Percentiles rank a stretch among this genome's conserved stretches.
phyloP scores from a whole-genome alignment of 805 yeast species.

The Barnettozyma vustinii region DNA sequence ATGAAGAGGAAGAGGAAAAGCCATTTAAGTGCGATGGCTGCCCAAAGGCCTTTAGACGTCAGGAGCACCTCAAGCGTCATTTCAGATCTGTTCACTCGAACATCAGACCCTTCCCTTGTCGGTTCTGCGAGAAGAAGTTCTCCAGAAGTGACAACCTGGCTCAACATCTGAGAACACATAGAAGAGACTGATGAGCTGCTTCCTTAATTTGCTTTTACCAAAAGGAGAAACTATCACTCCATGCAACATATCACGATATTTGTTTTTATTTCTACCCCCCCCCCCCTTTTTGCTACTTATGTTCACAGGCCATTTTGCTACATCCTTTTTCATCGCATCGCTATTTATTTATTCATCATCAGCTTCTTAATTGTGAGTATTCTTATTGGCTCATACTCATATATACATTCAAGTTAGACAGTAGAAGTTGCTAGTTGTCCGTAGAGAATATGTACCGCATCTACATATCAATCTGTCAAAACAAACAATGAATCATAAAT shows the following conservation, averaged over 20 bases:
- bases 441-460: not conserved
- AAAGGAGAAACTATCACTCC: not conserved
- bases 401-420: not conserved
- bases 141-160: slow-evolving; percentile 62
- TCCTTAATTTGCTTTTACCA: not conserved
- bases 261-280: not conserved
- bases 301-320: not conserved
- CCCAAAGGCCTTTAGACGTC: slow-evolving; percentile 60
- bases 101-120: slow-evolving; percentile 63
- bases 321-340: not conserved
- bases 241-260: not conserved
- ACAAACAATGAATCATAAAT: too few relatives aligned
- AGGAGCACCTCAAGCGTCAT: slow-evolving; percentile 73
- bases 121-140: slow-evolving; percentile 56
- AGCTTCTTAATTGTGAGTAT: not conserved
- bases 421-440: too few relatives aligned
- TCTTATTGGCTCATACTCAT: not conserved
- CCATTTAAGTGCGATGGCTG: slow-evolving; percentile 61
- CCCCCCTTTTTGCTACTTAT: not conserved
- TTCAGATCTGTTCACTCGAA: slow-evolving; percentile 66
- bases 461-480: not conserved
- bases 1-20: slow-evolving; percentile 36
- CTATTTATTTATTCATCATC: not conserved
- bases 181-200: slow-evolving; percentile 6
- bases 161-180: slow-evolving; percentile 60